Conservation (phyloP, 768 basidiomycete genomes). For the Agaricus bisporus region DNA sequence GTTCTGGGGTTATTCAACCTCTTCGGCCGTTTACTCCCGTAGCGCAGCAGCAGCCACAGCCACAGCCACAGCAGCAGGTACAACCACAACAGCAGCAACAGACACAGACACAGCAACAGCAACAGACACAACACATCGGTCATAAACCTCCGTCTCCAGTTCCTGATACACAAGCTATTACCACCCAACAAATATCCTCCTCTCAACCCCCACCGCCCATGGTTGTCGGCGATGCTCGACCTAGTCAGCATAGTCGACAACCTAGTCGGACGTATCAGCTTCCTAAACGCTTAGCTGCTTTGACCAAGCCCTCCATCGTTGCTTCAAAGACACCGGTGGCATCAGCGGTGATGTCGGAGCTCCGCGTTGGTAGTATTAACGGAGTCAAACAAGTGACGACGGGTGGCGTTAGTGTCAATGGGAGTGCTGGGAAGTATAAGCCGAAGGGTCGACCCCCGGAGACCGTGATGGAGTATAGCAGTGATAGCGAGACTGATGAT, state of each 20-base stretch:
- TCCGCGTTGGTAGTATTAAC: slow-evolving; percentile 7
- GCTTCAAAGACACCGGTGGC: slow-evolving; percentile 8
- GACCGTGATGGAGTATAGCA: slow-evolving; percentile 55
- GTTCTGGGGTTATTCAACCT: slow-evolving; percentile 37
- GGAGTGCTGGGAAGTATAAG: slow-evolving; percentile 31
- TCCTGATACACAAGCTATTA: background rate
- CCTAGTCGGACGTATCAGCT: slow-evolving; percentile 4
- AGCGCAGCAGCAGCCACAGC: too few relatives aligned
- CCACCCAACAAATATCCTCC: too few relatives aligned
- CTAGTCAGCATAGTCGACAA: slow-evolving; percentile 3
- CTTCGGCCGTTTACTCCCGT: slow-evolving; percentile 12
- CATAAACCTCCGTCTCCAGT: background rate
- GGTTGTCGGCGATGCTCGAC: background rate
- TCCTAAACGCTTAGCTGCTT: slow-evolving; percentile 2
- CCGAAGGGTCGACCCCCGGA: slow-evolving; percentile 62
- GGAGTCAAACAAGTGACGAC: slow-evolving; percentile 5
- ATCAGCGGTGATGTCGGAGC: slow-evolving; percentile 6
- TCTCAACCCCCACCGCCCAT: background rate
- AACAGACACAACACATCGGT: too few relatives aligned
- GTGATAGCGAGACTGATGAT: slow-evolving; percentile 46
- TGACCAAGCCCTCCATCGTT: background rate
- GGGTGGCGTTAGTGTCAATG: background rate
- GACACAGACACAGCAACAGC: too few relatives aligned
- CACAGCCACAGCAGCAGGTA: too few relatives aligned
- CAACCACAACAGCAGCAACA: too few relatives aligned